Base-by-base conservation (phyloP, 2,329 filamentous ascomycete species). In the Neofusicoccum cordaticola region DNA sequence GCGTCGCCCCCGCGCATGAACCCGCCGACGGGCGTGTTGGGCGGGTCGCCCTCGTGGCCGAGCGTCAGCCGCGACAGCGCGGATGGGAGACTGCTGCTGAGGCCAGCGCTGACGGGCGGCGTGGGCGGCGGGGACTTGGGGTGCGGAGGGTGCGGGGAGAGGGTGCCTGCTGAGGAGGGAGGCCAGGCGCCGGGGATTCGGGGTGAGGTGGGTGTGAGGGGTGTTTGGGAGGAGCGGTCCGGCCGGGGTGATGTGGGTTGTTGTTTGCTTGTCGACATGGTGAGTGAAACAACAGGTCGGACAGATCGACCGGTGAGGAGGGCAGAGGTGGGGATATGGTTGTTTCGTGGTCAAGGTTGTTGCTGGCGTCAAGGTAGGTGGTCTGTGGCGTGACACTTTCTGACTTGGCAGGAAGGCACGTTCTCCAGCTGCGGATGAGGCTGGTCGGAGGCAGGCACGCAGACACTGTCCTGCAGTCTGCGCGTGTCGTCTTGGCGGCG, bases 31-130 rank as follows among this genome's bases (percentile, higher is more conserved):
- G 56, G 42, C 42, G 56, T 37, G 56, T 47, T 60, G 27, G 56
- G n/a, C 5, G 56, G 31, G 44, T 60, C 56, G n/a, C 56, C 41
- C 11, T 19, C 56, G 4, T 13, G 9, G 4, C 53, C 31, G 9
- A 60, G 56, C n/a, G 22, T 8, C n/a, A 47, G 27, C 2, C 56
- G 27, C 9, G 56, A 6, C n/a, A 60, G n/a, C 4, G 56, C n/a
- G 41, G 15, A 34, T 7, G 56, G 27, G 42, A 60, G 42, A 13
- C 31, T 22, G n/a, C 27, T 45, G 42, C n/a, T 47, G 9, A 60
- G n/a, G 56, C 56, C 56, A n/a, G 56, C 42, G 17, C 56, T 47
- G 56, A 47, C 42, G 56, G 56, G 56, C 7, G 56, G 56, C 12
- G 56, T 47, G 4, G 56, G 56, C 8, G 56, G 56, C 11, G 56